phyloP scores from a whole-genome alignment of 257 asterid species.

The Voacanga thouarsii region DNA sequence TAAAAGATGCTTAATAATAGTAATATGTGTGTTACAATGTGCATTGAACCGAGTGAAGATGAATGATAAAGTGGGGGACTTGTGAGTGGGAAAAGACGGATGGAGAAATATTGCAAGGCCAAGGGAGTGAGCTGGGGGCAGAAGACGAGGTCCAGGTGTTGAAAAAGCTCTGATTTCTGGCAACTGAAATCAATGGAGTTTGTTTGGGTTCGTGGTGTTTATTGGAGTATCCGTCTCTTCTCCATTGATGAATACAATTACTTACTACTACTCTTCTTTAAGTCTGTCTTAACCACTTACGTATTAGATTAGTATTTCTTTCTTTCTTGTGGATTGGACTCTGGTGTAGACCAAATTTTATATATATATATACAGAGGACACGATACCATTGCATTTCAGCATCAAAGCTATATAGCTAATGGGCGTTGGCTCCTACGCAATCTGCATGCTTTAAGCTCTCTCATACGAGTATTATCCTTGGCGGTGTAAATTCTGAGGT shows the following conservation, averaged over 20 bases:
- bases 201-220: constrained; percentile 1
- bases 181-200: constrained; percentile 16
- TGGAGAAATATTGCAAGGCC: background rate
- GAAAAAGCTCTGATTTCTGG: constrained; percentile 15
- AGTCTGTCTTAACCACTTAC: too few species aligned
- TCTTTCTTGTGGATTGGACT: too few species aligned
- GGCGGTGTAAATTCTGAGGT: too few species aligned
- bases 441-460: too few species aligned
- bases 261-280: background rate
- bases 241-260: background rate
- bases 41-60: constrained; percentile 9
- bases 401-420: too few species aligned
- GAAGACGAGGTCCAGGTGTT: constrained; percentile 12
- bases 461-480: too few species aligned
- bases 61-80: background rate
- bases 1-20: too few species aligned
- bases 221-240: constrained; percentile 8
- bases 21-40: background rate
- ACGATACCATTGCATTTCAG: too few species aligned
- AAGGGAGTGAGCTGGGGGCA: constrained; percentile 5
- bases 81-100: background rate
- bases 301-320: too few species aligned
- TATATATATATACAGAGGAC: too few species aligned
- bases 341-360: too few species aligned
- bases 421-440: too few species aligned